Conservation (phyloP, 768 basidiomycete genomes). For the Tylopilus balloui region DNA sequence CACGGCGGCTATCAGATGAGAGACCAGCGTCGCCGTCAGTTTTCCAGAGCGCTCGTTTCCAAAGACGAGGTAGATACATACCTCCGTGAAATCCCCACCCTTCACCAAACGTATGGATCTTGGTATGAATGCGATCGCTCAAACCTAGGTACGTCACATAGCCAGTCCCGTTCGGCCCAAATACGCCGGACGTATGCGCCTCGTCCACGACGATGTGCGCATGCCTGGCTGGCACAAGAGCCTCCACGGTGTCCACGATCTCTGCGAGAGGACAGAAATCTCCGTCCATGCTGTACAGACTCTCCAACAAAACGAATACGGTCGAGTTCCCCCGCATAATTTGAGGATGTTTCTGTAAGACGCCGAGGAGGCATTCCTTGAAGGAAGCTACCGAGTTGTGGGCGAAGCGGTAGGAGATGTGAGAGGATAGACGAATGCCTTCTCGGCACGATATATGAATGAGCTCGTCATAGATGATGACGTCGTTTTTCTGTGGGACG, state of each 20-base stretch:
- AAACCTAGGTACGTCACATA: constrained; percentile 39
- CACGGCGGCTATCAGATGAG: constrained; percentile 15
- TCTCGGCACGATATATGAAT: constrained; percentile 51
- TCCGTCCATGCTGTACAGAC: constrained; percentile 60
- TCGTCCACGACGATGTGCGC: constrained; percentile 52
- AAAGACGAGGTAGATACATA: background rate
- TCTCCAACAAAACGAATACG: constrained; percentile 49
- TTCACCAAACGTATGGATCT: constrained; percentile 54
- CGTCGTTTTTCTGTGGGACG: constrained; percentile 44
- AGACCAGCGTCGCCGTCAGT: background rate
- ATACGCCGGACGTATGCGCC: constrained; percentile 53
- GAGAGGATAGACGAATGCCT: constrained; percentile 40
- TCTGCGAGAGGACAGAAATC: constrained; percentile 44
- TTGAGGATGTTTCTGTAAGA: constrained; percentile 24
- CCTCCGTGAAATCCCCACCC: constrained; percentile 21
- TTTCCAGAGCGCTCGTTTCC: background rate
- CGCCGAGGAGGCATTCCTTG: constrained; percentile 22
- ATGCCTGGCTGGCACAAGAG: constrained; percentile 33
- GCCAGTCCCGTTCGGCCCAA: constrained; percentile 44
- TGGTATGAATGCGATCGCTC: constrained; percentile 39
- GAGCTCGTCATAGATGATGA: constrained; percentile 49
- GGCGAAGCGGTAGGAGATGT: constrained; percentile 32
- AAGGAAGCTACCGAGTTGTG: constrained; percentile 44
- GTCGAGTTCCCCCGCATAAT: constrained; percentile 24
- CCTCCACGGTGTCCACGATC: constrained; percentile 38